Evolutionary conservation across 1,284 basidiomycete genomes (phyloP).

Genomic region (Coniophora puteana): DNA sequence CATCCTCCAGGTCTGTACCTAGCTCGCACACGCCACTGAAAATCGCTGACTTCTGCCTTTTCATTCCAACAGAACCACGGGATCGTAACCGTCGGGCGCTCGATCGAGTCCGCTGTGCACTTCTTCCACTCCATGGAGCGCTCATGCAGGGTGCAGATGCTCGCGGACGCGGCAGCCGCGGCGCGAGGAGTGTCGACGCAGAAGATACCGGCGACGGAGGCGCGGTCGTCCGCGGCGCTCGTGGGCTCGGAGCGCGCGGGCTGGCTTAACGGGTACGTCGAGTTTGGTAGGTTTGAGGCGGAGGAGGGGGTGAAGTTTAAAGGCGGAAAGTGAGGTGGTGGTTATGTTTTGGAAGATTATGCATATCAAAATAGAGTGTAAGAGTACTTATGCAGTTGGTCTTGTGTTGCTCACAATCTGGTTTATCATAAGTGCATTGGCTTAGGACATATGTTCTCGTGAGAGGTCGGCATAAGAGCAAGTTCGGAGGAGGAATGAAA

Average conservation of each 20-base stretch:
- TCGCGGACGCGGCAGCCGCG: conserved; percentile 44
- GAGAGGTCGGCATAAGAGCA: too few species aligned
- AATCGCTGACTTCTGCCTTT: not conserved
- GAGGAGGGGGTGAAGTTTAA: conserved; percentile 26
- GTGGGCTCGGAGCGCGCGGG: conserved; percentile 30
- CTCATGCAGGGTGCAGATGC: conserved; percentile 47
- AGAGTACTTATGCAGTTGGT: too few species aligned
- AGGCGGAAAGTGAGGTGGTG: too few species aligned
- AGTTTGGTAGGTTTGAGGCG: conserved; percentile 35
- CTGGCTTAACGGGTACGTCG: conserved; percentile 35
- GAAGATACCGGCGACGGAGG: conserved; percentile 23
- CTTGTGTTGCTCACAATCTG: too few species aligned
- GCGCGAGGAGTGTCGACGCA: conserved; percentile 28
- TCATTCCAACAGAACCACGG: conserved; percentile 53
- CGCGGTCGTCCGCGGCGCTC: conserved; percentile 22
- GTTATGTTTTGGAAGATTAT: too few species aligned
- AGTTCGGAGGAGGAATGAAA: too few species aligned
- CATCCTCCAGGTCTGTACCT: conserved; percentile 22
- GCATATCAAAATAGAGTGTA: too few species aligned
- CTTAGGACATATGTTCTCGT: too few species aligned
- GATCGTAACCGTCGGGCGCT: conserved; percentile 42
- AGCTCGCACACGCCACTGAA: too few species aligned
- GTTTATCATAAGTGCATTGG: too few species aligned
- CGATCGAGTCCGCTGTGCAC: conserved; percentile 38
- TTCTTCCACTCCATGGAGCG: conserved; percentile 38